A percentile compares a stretch with the other conserved stretches of the same genome.
phyloP scores from a whole-genome alignment of 139 green algal genomes.

The Chlamydomonas schloesseri region DNA sequence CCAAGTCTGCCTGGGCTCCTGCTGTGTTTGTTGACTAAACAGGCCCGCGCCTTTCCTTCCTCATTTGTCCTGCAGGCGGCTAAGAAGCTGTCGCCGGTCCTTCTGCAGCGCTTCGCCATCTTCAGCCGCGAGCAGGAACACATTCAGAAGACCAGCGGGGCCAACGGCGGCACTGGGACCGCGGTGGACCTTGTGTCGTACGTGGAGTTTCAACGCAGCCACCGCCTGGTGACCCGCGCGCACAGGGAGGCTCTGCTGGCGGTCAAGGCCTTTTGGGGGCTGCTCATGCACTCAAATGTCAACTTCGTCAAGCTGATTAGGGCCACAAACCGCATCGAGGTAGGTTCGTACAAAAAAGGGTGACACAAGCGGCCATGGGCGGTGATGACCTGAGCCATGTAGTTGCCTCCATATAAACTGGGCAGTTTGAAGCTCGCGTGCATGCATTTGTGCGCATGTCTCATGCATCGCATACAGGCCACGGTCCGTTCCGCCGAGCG shows the following conservation, averaged over 20 bases:
- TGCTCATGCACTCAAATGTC: constrained; percentile 42
- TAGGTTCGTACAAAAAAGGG: too few relatives aligned
- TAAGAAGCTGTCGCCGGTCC: constrained; percentile 26
- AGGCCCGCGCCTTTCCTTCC: too few relatives aligned
- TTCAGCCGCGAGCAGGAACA: constrained; percentile 56
- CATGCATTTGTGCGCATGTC: too few relatives aligned
- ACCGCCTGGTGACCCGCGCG: constrained; percentile 15
- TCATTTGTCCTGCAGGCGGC: too few relatives aligned
- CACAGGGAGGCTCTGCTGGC: constrained; percentile 51
- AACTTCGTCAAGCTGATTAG: constrained; percentile 45
- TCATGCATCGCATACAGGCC: not conserved
- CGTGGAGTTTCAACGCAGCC: constrained; percentile 67
- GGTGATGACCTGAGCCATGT: too few relatives aligned
- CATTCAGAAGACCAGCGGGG: constrained; percentile 45
- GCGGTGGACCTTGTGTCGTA: constrained; percentile 64
- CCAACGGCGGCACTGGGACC: not conserved
- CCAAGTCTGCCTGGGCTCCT: not conserved
- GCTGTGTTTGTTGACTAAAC: too few relatives aligned
- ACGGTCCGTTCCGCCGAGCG: constrained; percentile 3
- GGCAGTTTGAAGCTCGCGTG: too few relatives aligned
- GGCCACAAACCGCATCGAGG: constrained; percentile 35
- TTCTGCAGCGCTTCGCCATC: constrained; percentile 58
- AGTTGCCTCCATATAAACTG: too few relatives aligned
- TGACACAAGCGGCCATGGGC: too few relatives aligned
- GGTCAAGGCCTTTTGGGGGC: constrained; percentile 47